Evolutionary conservation across 2,329 filamentous ascomycete genomes (phyloP), one percentile per base, ranked within the genome.

Genomic region (Colletotrichum orchidophilum): DNA sequence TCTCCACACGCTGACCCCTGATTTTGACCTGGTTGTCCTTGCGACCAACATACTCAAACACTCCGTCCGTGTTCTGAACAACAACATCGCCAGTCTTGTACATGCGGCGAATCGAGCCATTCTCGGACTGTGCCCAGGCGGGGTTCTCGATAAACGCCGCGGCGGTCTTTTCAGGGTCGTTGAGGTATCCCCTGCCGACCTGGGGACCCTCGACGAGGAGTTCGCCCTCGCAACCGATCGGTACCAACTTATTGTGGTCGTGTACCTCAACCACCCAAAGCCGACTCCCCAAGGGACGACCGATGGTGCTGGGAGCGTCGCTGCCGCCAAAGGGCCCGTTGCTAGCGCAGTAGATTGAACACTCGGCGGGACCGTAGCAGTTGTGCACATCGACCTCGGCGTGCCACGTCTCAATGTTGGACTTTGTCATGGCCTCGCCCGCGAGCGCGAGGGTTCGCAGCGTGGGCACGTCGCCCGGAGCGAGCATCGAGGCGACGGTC

Each of bases 281-380:
- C n/a, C n/a, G n/a, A n/a, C n/a, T n/a, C n/a, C n/a, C n/a, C n/a
- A n/a, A n/a, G n/a, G n/a, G n/a, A n/a, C n/a, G n/a, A n/a, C n/a
- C n/a, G n/a, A n/a, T n/a, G n/a, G n/a, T n/a, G n/a, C n/a, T n/a
- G n/a, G n/a, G n/a, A n/a, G n/a, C n/a, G n/a, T n/a, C n/a, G n/a
- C n/a, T n/a, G n/a, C n/a, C n/a, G n/a, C n/a, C n/a, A n/a, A n/a
- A n/a, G n/a, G n/a, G n/a, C n/a, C n/a, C n/a, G n/a, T n/a, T n/a
- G n/a, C n/a, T n/a, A n/a, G n/a, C n/a, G n/a, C n/a, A n/a, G 24
- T 24, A 52, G 49, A 24, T 52, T 13, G 49, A 52, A 46, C 74
- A 75, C 52, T 78, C 77, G 31, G 73, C 72, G 2, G 76, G 76
- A 1, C 77, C 77, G 66, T 77, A 77, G 27, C 73, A 67, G 49